Percentiles rank a stretch among this genome's conserved stretches.
Evolutionary conservation across 345 rosid genomes (phyloP).

Genomic region (Gossypium arboreum): DNA sequence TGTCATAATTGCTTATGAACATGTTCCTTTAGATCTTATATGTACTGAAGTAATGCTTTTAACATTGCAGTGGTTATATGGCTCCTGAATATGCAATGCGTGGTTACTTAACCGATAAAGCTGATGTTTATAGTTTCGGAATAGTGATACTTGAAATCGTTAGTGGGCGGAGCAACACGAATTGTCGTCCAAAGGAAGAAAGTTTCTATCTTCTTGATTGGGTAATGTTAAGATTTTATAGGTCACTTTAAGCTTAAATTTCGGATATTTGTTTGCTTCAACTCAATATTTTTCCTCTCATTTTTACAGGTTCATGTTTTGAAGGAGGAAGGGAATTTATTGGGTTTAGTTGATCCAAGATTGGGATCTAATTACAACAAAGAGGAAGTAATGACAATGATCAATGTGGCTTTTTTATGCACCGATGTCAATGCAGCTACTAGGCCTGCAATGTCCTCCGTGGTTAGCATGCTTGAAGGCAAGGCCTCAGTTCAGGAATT

Average conservation of each 20-base stretch:
- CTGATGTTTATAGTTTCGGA: constrained; percentile 42
- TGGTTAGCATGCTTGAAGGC: constrained; percentile 60
- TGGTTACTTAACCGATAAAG: constrained; percentile 41
- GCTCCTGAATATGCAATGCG: constrained; percentile 47
- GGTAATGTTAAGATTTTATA: constrained; percentile 15
- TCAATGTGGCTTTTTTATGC: constrained; percentile 44
- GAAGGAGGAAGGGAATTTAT: constrained; percentile 35
- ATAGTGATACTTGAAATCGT: constrained; percentile 36
- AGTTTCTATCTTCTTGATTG: constrained; percentile 35
- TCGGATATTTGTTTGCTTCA: neutral
- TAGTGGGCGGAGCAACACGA: constrained; percentile 32
- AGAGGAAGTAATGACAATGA: constrained; percentile 40
- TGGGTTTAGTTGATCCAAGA: constrained; percentile 42
- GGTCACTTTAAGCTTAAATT: neutral
- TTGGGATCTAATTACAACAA: constrained; percentile 38
- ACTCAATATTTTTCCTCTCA: neutral
- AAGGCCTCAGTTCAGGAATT: constrained; percentile 24
- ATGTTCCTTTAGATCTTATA: neutral
- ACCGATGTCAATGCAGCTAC: constrained; percentile 31
- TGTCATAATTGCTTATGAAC: neutral
- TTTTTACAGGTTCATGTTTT: constrained; percentile 30
- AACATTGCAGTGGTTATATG: constrained; percentile 39
- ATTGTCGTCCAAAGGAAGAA: constrained; percentile 19
- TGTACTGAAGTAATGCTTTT: neutral
- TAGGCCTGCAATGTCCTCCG: constrained; percentile 56